phyloP scores from a whole-genome alignment of 805 yeast genomes.

The Tetrapisispora nanseiensis region DNA sequence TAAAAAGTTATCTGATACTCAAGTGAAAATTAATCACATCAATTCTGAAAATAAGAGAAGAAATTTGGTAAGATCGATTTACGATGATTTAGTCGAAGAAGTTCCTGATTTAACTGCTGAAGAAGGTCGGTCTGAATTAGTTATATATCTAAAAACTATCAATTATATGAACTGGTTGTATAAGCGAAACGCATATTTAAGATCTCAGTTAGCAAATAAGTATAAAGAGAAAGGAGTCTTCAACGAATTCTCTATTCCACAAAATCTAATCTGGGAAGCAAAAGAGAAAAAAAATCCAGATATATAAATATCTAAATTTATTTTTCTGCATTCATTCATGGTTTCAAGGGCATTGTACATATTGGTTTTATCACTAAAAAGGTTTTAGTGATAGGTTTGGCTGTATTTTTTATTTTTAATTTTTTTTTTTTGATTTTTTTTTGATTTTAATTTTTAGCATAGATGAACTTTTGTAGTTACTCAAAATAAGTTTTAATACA shows the following conservation, averaged over 20 bases:
- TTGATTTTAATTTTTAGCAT: too few species aligned
- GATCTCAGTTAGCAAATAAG: conserved; percentile 32
- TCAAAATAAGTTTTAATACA: too few species aligned
- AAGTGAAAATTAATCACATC: conserved; percentile 56
- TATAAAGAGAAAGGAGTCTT: neutral
- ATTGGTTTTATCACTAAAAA: neutral
- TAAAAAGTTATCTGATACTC: conserved; percentile 10
- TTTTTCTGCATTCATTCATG: neutral
- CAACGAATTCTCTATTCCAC: neutral
- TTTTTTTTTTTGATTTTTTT: too few species aligned
- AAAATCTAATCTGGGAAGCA: conserved; percentile 3
- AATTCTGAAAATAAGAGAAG: conserved; percentile 83
- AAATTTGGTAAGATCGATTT: conserved; percentile 73
- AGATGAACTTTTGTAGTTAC: too few species aligned
- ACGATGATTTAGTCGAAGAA: conserved; percentile 60
- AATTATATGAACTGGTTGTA: conserved; percentile 45
- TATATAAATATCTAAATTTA: neutral
- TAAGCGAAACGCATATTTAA: conserved; percentile 39
- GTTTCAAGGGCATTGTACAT: conserved; percentile 1
- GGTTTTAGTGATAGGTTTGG: neutral
- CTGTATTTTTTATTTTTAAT: neutral
- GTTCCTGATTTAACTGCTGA: conserved; percentile 63
- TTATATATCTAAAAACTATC: conserved; percentile 56
- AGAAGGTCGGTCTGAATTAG: conserved; percentile 74
- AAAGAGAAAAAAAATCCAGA: conserved; percentile 1